phyloP scores from a whole-genome alignment of 768 basidiomycete genomes.

The Russula earlei region DNA sequence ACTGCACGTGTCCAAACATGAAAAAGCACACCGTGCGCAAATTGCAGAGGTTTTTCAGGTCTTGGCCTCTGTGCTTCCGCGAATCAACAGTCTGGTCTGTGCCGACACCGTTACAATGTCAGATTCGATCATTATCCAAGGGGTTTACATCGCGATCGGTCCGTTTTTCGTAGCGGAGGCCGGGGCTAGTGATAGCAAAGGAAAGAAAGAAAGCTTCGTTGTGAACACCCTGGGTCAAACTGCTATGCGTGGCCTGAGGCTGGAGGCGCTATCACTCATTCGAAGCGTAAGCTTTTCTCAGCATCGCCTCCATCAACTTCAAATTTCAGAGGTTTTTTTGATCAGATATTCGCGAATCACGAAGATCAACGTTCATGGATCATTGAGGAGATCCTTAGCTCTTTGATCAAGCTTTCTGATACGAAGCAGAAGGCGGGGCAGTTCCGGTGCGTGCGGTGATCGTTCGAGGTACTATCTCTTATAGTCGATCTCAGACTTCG shows the following conservation, averaged over 20 bases:
- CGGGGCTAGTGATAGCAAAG: constrained; percentile 44
- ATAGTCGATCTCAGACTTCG: constrained; percentile 48
- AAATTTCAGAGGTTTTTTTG: constrained; percentile 5
- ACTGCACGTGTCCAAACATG: constrained; percentile 37
- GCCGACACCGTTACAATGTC: constrained; percentile 72
- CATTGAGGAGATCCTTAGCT: constrained; percentile 91
- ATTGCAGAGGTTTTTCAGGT: constrained; percentile 67
- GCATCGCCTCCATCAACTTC: neutral
- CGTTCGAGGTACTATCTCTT: constrained; percentile 1
- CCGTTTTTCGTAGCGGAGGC: constrained; percentile 87
- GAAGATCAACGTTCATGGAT: constrained; percentile 92
- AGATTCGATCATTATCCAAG: constrained; percentile 84
- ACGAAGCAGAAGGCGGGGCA: constrained; percentile 85
- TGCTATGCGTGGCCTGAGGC: constrained; percentile 70
- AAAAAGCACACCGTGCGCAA: constrained; percentile 34
- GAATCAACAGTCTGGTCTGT: constrained; percentile 64
- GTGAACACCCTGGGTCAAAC: constrained; percentile 63
- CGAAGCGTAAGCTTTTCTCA: constrained; percentile 52
- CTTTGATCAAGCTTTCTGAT: constrained; percentile 82
- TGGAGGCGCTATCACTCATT: constrained; percentile 77
- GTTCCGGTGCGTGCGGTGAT: constrained; percentile 51
- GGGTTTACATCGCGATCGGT: constrained; percentile 87
- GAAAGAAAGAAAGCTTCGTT: constrained; percentile 49
- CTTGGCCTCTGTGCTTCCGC: constrained; percentile 59
- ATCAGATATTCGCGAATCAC: constrained; percentile 89